Percentiles rank a stretch among this genome's conserved stretches.
Evolutionary conservation across 352 stramenopile species (phyloP).

Genomic region (Phytophthora fragariae): DNA sequence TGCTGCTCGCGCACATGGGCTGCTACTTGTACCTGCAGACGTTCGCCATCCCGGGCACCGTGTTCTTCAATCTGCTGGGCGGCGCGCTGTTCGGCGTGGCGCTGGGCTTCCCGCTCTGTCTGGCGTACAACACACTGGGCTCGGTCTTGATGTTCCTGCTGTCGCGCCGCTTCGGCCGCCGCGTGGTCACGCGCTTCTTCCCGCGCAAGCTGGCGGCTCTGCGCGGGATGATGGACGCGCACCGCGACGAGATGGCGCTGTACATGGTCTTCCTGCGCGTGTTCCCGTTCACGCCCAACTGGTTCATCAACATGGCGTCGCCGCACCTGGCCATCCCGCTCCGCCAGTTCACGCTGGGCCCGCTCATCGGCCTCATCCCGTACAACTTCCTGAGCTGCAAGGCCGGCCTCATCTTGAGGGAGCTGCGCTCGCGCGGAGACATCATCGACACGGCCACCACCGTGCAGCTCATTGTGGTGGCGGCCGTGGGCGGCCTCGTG

Average conservation of each 20-base stretch:
- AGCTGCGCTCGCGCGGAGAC: slow-evolving; percentile 72
- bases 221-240: slow-evolving; percentile 61
- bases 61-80: slow-evolving; percentile 85
- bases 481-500: slow-evolving; percentile 61
- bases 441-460: slow-evolving; percentile 85
- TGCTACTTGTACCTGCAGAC: slow-evolving; percentile 85
- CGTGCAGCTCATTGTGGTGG: slow-evolving; percentile 78
- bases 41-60: slow-evolving; percentile 80
- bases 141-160: slow-evolving; percentile 82
- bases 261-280: slow-evolving; percentile 88
- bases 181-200: slow-evolving; percentile 66
- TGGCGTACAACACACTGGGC: slow-evolving; percentile 84
- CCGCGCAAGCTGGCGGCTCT: slow-evolving; percentile 56
- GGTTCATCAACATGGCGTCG: slow-evolving; percentile 89
- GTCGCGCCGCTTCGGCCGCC: slow-evolving; percentile 62
- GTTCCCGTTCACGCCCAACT: slow-evolving; percentile 88
- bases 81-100: slow-evolving; percentile 76
- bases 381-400: slow-evolving; percentile 91
- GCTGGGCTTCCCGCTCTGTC: slow-evolving; percentile 76
- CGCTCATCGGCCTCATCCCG: slow-evolving; percentile 73
- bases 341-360: slow-evolving; percentile 64
- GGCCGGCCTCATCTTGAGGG: slow-evolving; percentile 74
- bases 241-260: slow-evolving; percentile 80
- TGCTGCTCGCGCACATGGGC: slow-evolving; percentile 74
- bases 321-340: slow-evolving; percentile 78